Conservation (phyloP, 2,329 filamentous ascomycete species). For the Nothopassalora personata region DNA sequence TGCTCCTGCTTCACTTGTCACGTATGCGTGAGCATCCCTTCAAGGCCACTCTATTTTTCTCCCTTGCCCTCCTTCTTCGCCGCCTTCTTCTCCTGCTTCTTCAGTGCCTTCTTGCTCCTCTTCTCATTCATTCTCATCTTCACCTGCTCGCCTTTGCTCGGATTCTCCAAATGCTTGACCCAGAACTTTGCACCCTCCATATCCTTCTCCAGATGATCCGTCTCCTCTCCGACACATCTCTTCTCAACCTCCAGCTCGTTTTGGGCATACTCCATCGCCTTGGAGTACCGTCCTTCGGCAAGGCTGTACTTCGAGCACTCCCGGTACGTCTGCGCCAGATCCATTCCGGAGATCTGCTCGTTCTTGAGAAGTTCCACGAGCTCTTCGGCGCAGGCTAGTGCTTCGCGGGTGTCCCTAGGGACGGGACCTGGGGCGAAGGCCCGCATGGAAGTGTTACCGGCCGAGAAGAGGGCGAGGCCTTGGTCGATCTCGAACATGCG, state of each 20-base stretch:
- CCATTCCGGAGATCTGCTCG: slow-evolving; percentile 20
- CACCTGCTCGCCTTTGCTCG: slow-evolving; percentile 5
- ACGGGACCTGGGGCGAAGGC: background rate
- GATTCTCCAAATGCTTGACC: slow-evolving; percentile 10
- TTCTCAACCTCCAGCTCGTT: slow-evolving; percentile 21
- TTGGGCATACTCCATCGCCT: slow-evolving; percentile 20
- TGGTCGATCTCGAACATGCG: slow-evolving; percentile 1
- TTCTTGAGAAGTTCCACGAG: slow-evolving; percentile 17
- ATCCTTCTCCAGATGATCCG: slow-evolving; percentile 6
- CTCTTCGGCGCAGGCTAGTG: slow-evolving; percentile 8
- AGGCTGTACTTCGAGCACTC: slow-evolving; percentile 17
- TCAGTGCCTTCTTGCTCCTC: slow-evolving; percentile 14
- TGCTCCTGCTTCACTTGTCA: too few species aligned
- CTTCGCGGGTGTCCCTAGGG: background rate
- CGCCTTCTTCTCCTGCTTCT: slow-evolving; percentile 10
- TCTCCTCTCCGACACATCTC: slow-evolving; percentile 18
- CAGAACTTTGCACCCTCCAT: slow-evolving; percentile 9
- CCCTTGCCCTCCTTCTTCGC: slow-evolving; percentile 23
- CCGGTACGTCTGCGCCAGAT: slow-evolving; percentile 19
- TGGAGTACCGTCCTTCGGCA: slow-evolving; percentile 7
- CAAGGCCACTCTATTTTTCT: background rate
- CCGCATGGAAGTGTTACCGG: slow-evolving; percentile 18
- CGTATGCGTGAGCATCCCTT: background rate
- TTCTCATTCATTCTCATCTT: slow-evolving; percentile 9
- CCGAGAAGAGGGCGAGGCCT: slow-evolving; percentile 16